Evolutionary conservation across 805 yeast genomes (phyloP).

Genomic region (Myxozyma sirexii): DNA sequence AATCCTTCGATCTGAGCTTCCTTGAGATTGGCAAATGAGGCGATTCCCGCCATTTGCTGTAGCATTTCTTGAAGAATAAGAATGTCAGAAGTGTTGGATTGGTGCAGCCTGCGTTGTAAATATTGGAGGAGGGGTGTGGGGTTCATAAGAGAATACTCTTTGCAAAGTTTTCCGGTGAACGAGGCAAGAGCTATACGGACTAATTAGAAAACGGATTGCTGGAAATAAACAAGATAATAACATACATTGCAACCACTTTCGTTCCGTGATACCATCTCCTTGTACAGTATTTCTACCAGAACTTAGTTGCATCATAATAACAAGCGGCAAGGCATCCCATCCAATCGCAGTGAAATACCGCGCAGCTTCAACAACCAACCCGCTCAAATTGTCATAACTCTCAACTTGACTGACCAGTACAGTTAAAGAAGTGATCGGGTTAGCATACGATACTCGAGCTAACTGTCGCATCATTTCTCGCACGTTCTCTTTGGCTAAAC

Average conservation of each 20-base stretch:
- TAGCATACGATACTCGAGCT: conserved; percentile 69
- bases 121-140: conserved; percentile 62
- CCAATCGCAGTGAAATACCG: conserved; percentile 72
- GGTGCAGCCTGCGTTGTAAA: conserved; percentile 63
- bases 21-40: conserved; percentile 67
- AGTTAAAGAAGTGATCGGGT: conserved; percentile 76
- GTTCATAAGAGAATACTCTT: conserved; percentile 58
- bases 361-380: conserved; percentile 76
- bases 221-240: neutral
- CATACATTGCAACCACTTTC: conserved; percentile 73
- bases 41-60: conserved; percentile 76
- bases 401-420: conserved; percentile 81
- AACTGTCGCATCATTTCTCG: conserved; percentile 70
- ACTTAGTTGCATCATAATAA: conserved; percentile 69
- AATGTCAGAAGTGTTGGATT: conserved; percentile 60
- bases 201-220: no score
- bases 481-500: conserved; percentile 80
- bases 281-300: conserved; percentile 69
- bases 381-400: conserved; percentile 84
- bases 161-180: conserved; percentile 74
- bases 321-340: conserved; percentile 83
- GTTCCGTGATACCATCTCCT: conserved; percentile 75
- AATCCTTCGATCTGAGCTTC: conserved; percentile 64
- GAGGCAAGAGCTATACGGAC: conserved; percentile 58
- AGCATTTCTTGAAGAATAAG: conserved; percentile 69